These are phyloP conservation scores for Nemania sp. DNA, from an alignment of 2,329 filamentous ascomycete species.

Conservation along the genomic window DNA sequence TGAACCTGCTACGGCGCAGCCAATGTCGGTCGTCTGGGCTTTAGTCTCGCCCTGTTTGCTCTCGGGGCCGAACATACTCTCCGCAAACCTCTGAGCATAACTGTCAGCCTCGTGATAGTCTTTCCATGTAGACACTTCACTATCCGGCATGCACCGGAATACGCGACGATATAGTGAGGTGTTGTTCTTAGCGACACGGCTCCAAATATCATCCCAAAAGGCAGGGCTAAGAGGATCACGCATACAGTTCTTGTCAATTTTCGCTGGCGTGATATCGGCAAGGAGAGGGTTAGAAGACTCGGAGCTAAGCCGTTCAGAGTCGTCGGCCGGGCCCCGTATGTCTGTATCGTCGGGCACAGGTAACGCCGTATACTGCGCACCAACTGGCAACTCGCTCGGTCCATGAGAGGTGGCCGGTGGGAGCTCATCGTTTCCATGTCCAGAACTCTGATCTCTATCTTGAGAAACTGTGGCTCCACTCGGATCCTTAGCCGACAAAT, in stretches of 20 bases:
- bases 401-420: slow-evolving; percentile 65
- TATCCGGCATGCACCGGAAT: slow-evolving; percentile 97
- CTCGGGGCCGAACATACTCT: slow-evolving; percentile 64
- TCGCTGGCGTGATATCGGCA: slow-evolving; percentile 72
- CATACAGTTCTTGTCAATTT: slow-evolving; percentile 91
- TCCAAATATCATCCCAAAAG: slow-evolving; percentile 91
- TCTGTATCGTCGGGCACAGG: slow-evolving; percentile 78
- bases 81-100: slow-evolving; percentile 78
- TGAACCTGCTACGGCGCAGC: slow-evolving; percentile 32
- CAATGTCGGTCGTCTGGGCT: slow-evolving; percentile 38
- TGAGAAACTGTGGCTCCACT: slow-evolving; percentile 35
- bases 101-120: slow-evolving; percentile 84
- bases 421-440: slow-evolving; percentile 51
- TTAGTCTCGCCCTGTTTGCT: slow-evolving; percentile 57
- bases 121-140: slow-evolving; percentile 88
- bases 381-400: slow-evolving; percentile 67
- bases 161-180: slow-evolving; percentile 92
- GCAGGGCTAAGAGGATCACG: slow-evolving; percentile 79
- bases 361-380: slow-evolving; percentile 72
- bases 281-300: slow-evolving; percentile 57
- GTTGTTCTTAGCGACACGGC: slow-evolving; percentile 86
- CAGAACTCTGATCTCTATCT: slow-evolving; percentile 42
- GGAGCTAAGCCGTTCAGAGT: slow-evolving; percentile 53
- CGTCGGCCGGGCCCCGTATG: slow-evolving; percentile 74
- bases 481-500: slow-evolving; percentile 11